phyloP scores from a whole-genome alignment of 1,139 yeast species.

The Pichia inconspicua region DNA sequence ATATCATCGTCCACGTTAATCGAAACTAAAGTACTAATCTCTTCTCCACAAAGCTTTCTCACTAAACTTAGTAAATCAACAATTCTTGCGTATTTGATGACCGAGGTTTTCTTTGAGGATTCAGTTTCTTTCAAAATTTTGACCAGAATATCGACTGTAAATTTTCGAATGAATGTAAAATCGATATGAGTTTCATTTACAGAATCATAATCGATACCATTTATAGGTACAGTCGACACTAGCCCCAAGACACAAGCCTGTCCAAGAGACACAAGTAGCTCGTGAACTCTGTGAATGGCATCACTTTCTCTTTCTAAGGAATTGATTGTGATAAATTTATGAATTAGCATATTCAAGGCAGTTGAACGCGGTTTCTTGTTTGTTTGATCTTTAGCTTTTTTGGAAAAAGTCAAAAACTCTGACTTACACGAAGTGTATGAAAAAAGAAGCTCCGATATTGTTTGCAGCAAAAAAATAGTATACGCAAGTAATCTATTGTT shows the following conservation, averaged over 20 bases:
- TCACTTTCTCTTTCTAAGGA: conserved; percentile 30
- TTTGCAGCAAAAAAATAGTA: conserved; percentile 59
- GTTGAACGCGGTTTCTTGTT: conserved; percentile 60
- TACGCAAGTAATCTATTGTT: conserved; percentile 47
- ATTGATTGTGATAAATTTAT: conserved; percentile 61
- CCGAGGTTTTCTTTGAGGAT: conserved; percentile 29
- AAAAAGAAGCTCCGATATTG: conserved; percentile 62
- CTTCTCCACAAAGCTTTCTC: conserved; percentile 35
- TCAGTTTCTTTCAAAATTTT: conserved; percentile 52
- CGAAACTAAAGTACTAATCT: conserved; percentile 35
- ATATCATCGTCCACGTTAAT: conserved; percentile 41
- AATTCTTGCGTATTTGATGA: conserved; percentile 45
- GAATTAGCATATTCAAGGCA: conserved; percentile 67
- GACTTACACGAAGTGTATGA: conserved; percentile 77
- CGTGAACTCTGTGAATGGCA: conserved; percentile 33
- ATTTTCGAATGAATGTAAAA: conserved; percentile 64
- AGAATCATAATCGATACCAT: conserved; percentile 26
- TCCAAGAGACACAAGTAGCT: conserved; percentile 44
- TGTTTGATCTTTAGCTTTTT: conserved; percentile 37
- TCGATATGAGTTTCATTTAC: conserved; percentile 56
- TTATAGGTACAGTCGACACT: conserved; percentile 43
- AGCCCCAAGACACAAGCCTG: conserved; percentile 52
- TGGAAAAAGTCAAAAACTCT: conserved; percentile 73
- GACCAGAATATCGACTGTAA: conserved; percentile 62
- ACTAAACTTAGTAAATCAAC: conserved; percentile 51